These are phyloP conservation scores for Neonectria faginata DNA, from an alignment of 2,329 filamentous ascomycete genomes.

Conservation along the genomic window DNA sequence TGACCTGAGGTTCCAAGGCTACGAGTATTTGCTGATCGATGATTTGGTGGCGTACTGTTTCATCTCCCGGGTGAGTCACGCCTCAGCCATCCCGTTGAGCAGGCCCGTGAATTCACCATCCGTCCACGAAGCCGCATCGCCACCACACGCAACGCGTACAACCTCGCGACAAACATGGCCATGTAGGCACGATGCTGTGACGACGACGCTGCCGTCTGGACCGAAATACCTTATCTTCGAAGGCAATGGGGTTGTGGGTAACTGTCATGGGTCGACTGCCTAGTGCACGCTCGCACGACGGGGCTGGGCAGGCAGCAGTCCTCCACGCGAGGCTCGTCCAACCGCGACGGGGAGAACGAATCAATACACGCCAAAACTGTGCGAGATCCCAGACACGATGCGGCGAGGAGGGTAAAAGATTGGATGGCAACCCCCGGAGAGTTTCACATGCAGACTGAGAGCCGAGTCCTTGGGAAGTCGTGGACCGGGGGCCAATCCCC, in stretches of 20 bases:
- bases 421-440: slow-evolving; percentile 10
- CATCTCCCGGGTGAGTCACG: slow-evolving; percentile 27
- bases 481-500: slow-evolving; percentile 12
- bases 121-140: slow-evolving; percentile 22
- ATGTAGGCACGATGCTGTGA: slow-evolving; percentile 17
- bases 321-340: slow-evolving; percentile 16
- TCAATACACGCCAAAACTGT: background rate
- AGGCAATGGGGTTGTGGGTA: background rate
- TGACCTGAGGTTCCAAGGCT: slow-evolving; percentile 16
- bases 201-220: slow-evolving; percentile 3
- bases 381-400: slow-evolving; percentile 2
- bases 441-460: slow-evolving; percentile 30
- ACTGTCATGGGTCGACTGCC: slow-evolving; percentile 19
- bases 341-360: slow-evolving; percentile 17
- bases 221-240: background rate
- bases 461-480: slow-evolving; percentile 20
- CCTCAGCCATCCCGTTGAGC: slow-evolving; percentile 7
- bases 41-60: slow-evolving; percentile 11
- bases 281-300: slow-evolving; percentile 12
- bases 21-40: background rate
- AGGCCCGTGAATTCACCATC: slow-evolving; percentile 5
- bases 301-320: slow-evolving; percentile 39
- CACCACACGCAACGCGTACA: slow-evolving; percentile 8
- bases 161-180: background rate
- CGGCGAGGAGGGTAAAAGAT: slow-evolving; percentile 6